Conservation (phyloP, 345 rosid species). For the Linum usitatissimum region DNA sequence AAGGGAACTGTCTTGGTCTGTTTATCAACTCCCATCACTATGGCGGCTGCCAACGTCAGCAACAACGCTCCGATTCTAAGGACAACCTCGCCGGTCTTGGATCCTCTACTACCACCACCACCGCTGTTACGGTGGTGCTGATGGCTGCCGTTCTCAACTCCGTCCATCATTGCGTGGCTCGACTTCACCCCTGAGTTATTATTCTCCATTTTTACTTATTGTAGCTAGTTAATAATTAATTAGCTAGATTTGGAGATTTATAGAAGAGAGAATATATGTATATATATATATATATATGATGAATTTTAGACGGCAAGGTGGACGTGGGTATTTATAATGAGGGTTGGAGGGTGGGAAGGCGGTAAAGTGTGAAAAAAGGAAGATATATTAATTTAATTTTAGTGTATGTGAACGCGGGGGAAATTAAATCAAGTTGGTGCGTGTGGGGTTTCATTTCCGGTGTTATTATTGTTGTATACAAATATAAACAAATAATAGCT, state of each 20-base stretch:
- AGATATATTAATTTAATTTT: no score
- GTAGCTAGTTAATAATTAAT: neutral
- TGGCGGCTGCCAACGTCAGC: constrained; percentile 39
- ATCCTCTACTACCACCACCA: neutral
- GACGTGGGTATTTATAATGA: no score
- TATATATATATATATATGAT: no score
- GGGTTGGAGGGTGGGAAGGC: no score
- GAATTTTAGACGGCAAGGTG: no score
- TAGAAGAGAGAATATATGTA: no score
- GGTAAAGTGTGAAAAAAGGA: no score
- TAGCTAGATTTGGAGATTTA: neutral
- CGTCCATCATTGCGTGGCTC: neutral
- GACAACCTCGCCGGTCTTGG: constrained; percentile 1
- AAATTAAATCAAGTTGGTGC: no score
- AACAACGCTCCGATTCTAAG: constrained; percentile 42
- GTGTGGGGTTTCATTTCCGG: no score
- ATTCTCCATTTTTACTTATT: neutral
- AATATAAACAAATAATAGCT: no score
- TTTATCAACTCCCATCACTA: constrained; percentile 36
- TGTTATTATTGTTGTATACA: no score
- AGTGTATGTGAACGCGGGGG: no score
- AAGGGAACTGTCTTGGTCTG: constrained; percentile 38
- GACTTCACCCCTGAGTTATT: neutral
- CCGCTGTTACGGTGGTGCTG: neutral
- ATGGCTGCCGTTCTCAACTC: neutral